Conservation (phyloP, 192 early-diverging fungal genomes). For the Glomus cerebriforme region DNA sequence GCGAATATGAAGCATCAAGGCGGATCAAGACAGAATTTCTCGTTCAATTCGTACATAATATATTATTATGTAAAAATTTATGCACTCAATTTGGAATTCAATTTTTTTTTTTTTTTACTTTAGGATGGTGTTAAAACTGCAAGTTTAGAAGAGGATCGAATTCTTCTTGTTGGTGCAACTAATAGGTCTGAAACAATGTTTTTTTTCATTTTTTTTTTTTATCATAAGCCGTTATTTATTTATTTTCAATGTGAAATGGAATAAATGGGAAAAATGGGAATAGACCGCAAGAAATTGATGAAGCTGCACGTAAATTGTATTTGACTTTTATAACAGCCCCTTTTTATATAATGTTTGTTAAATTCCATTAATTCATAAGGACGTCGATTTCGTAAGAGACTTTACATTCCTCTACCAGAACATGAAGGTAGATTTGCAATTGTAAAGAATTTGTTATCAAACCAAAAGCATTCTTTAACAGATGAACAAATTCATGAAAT, state of each 20-base stretch:
- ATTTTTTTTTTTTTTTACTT: constrained; percentile 8
- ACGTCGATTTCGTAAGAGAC: constrained; percentile 67
- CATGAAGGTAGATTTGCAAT: constrained; percentile 63
- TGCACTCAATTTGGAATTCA: neutral
- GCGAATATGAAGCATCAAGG: constrained; percentile 84
- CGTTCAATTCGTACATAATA: constrained; percentile 60
- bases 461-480: constrained; percentile 59
- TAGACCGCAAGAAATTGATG: constrained; percentile 89
- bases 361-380: constrained; percentile 16
- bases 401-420: constrained; percentile 90
- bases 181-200: constrained; percentile 39
- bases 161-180: constrained; percentile 75
- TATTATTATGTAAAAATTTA: neutral
- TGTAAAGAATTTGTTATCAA: constrained; percentile 61
- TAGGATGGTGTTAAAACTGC: constrained; percentile 78
- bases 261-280: constrained; percentile 29
- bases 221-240: no score
- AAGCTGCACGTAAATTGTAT: constrained; percentile 70
- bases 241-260: no score
- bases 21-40: constrained; percentile 95
- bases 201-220: no score
- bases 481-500: constrained; percentile 63
- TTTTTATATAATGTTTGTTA: neutral
- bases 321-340: neutral
- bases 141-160: constrained; percentile 66